Base-by-base conservation (phyloP, 305 asterid genomes). In the Nicotiana rustica region DNA sequence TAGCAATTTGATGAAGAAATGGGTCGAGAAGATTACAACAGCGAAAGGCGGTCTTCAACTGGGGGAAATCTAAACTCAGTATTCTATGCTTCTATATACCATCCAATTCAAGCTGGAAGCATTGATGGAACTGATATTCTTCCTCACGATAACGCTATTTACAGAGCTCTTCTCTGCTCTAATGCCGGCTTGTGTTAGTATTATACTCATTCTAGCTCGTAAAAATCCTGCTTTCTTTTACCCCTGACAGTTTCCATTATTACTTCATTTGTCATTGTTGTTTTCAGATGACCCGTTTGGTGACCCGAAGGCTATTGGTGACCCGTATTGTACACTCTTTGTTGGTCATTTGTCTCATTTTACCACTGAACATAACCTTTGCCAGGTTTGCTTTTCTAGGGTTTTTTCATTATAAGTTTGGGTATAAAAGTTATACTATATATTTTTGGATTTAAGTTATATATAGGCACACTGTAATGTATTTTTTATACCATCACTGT, bases 61-160 rank as follows among this genome's bases (percentile, higher is more conserved):
- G 79, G 49, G 73, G 73, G 49, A 67, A 85, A 82, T 79, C 10
- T 89, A 21, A 92, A 90, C 78, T 90, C 97, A 77, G 99, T 96
- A 77, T 96, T 96, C 89, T 96, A 94, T 69, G 95, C 98, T 14
- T 91, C 89, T 2, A 29, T 85, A 41, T 96, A 96, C 91, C 99
- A 96, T 84, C 98, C 98, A 47, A 96, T 96, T 73, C 98, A 96
- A 90, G 94, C 94, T 66, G 98, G 98, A 64, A 96, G 99, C 90
- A 96, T 96, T 70, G 98, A 96, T 83, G 99, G 99, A 78, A 96
- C 97, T 14, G 98, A 96, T 75, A 90, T 85, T 69, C 93, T 85
- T 47, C 95, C 98, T 19, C 99, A 96, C 85, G 98, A 96, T 84
- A 91, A 89, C 91, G 98, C 88, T 84, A 88, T 91, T 81, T 90